A percentile compares a stretch with the other conserved stretches of the same genome.
phyloP scores from a whole-genome alignment of 2,329 filamentous ascomycete species.

The Nothomitra cinnamomea region DNA sequence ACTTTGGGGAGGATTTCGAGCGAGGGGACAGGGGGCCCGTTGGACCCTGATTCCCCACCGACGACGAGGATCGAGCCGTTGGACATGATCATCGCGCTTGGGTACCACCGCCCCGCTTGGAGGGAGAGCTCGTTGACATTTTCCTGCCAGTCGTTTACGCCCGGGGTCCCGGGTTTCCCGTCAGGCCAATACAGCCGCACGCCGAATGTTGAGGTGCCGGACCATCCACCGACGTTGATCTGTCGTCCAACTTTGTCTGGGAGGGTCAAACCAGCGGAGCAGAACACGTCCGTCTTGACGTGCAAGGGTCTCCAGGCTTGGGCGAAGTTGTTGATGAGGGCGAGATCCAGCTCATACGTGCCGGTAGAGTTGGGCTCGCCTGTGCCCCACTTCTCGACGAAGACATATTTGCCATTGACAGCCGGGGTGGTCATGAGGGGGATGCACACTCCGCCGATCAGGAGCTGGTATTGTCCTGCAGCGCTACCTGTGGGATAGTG shows the following conservation, averaged over 20 bases:
- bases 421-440: slow-evolving; percentile 42
- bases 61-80: slow-evolving; percentile 47
- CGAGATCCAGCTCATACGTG: slow-evolving; percentile 47
- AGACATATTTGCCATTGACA: slow-evolving; percentile 43
- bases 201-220: slow-evolving; percentile 42
- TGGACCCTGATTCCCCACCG: slow-evolving; percentile 43
- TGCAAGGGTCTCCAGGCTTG: slow-evolving; percentile 44
- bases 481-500: slow-evolving; percentile 32
- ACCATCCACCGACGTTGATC: slow-evolving; percentile 51
- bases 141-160: slow-evolving; percentile 48
- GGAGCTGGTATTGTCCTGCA: slow-evolving; percentile 41
- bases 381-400: slow-evolving; percentile 46
- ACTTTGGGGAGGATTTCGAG: slow-evolving; percentile 42
- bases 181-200: slow-evolving; percentile 45
- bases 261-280: slow-evolving; percentile 45
- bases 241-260: slow-evolving; percentile 33
- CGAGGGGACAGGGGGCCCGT: slow-evolving; percentile 40
- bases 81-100: slow-evolving; percentile 43
- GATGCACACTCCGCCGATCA: slow-evolving; percentile 44
- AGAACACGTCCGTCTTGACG: slow-evolving; percentile 50
- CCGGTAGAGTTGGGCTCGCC: slow-evolving; percentile 44
- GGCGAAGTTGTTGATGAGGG: slow-evolving; percentile 33
- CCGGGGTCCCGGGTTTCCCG: slow-evolving; percentile 36
- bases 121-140: slow-evolving; percentile 36
- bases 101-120: slow-evolving; percentile 47